Percentiles rank a stretch among this genome's conserved stretches.
These are phyloP conservation scores for Cercophora sp. DNA, from an alignment of 495 filamentous ascomycete genomes.

Conservation along the genomic window DNA sequence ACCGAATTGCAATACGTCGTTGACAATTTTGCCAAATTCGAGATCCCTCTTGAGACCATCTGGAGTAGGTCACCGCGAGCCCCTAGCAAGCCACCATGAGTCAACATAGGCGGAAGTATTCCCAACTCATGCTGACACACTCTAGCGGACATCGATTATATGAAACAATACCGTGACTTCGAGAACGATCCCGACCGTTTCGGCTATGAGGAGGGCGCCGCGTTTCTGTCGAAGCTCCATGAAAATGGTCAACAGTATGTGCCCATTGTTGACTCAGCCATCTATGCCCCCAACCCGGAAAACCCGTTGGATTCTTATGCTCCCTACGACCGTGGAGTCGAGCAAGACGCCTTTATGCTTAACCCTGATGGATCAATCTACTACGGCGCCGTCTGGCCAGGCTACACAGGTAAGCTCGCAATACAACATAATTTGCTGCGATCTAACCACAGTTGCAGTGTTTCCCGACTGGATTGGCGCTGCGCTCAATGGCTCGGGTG, in stretches of 20 bases:
- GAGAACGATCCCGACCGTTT: constrained; percentile 68
- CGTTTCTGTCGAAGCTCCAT: constrained; percentile 65
- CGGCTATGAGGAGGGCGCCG: constrained; percentile 57
- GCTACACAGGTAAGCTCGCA: constrained; percentile 50
- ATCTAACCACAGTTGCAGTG: constrained; percentile 26
- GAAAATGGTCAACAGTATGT: constrained; percentile 67
- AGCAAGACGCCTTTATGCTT: constrained; percentile 62
- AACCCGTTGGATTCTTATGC: constrained; percentile 69
- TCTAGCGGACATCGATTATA: constrained; percentile 83
- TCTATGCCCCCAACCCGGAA: constrained; percentile 71
- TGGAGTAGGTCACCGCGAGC: constrained; percentile 60
- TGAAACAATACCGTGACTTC: constrained; percentile 65
- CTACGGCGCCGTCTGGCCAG: constrained; percentile 83
- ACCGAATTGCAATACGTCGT: constrained; percentile 72
- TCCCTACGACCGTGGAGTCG: constrained; percentile 63
- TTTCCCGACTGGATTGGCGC: constrained; percentile 48
- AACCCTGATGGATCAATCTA: constrained; percentile 68
- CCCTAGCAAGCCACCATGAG: no score
- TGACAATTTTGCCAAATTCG: constrained; percentile 64
- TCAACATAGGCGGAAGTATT: not conserved
- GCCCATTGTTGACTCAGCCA: constrained; percentile 79
- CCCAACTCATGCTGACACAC: not conserved
- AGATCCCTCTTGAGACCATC: constrained; percentile 77
- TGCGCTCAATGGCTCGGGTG: constrained; percentile 55
- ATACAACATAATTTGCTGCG: constrained; percentile 46